Evolutionary conservation across 2,329 filamentous ascomycete genomes (phyloP).

Genomic region (Furcasterigmium sp.): DNA sequence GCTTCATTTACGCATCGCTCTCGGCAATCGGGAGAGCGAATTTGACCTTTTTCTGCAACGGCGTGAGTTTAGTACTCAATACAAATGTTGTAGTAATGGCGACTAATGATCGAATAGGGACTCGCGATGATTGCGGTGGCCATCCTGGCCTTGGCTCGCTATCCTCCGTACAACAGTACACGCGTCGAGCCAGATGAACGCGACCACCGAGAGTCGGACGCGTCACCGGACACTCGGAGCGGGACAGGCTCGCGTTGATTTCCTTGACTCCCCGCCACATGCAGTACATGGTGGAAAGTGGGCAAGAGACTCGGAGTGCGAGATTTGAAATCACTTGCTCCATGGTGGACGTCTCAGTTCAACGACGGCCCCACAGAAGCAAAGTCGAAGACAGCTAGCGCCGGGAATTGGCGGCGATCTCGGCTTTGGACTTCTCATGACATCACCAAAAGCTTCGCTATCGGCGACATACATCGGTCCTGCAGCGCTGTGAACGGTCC

Average conservation of each 20-base stretch:
- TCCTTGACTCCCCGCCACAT: too few species aligned
- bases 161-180: conserved; percentile 37
- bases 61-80: conserved; percentile 31
- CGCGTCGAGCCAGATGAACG: conserved; percentile 27
- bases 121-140: conserved; percentile 48
- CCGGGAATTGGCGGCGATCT: background rate
- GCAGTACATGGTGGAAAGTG: too few species aligned
- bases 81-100: background rate
- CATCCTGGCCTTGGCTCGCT: conserved; percentile 36
- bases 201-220: too few species aligned
- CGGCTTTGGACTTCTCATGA: background rate
- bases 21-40: conserved; percentile 54
- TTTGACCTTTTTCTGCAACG: conserved; percentile 64
- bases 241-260: too few species aligned
- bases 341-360: too few species aligned
- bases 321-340: too few species aligned
- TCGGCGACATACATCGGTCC: too few species aligned
- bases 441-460: too few species aligned
- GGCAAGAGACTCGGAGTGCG: too few species aligned
- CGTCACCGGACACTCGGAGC: too few species aligned
- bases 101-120: conserved; percentile 29
- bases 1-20: conserved; percentile 59
- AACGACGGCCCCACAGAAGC: too few species aligned
- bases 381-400: conserved; percentile 7
- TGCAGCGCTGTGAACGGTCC: too few species aligned